These are phyloP conservation scores for Powellomyces hirtus DNA, from an alignment of 192 early-diverging fungal species.

Conservation along the genomic window DNA sequence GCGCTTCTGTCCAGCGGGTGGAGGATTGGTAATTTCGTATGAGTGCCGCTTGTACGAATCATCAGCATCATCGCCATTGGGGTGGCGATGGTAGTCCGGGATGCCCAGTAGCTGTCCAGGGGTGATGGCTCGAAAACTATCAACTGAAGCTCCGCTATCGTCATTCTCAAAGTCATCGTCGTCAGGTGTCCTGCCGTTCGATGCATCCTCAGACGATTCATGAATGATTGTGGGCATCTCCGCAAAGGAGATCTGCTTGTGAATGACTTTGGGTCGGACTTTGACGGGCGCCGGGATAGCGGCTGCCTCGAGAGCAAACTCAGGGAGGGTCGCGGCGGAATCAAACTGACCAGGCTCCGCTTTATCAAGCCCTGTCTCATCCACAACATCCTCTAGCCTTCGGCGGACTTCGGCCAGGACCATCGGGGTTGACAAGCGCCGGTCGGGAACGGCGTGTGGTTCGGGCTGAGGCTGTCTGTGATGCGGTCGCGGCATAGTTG, in stretches of 20 bases:
- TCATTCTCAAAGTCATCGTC: neutral
- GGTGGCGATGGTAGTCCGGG: neutral
- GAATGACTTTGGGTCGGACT: neutral
- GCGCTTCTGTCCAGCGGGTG: neutral
- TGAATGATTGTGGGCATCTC: conserved; percentile 8
- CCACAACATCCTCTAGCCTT: conserved; percentile 5
- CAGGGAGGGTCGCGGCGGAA: neutral
- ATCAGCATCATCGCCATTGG: neutral
- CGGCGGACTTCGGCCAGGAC: neutral
- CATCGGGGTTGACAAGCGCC: neutral
- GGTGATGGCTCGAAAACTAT: neutral
- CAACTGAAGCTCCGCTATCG: neutral
- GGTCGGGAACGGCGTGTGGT: neutral
- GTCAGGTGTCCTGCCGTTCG: neutral
- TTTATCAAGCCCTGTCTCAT: neutral
- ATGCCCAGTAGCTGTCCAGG: neutral
- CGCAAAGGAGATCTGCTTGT: conserved; percentile 22
- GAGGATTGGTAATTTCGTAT: neutral
- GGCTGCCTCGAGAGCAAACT: neutral
- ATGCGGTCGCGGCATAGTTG: too few relatives aligned
- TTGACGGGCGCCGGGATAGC: neutral
- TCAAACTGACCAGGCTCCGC: neutral
- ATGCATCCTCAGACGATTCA: neutral
- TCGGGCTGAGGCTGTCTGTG: neutral
- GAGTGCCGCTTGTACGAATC: neutral